Evolutionary conservation across 2,329 filamentous ascomycete species (phyloP).

Genomic region (Trichothecium sympodiale): DNA sequence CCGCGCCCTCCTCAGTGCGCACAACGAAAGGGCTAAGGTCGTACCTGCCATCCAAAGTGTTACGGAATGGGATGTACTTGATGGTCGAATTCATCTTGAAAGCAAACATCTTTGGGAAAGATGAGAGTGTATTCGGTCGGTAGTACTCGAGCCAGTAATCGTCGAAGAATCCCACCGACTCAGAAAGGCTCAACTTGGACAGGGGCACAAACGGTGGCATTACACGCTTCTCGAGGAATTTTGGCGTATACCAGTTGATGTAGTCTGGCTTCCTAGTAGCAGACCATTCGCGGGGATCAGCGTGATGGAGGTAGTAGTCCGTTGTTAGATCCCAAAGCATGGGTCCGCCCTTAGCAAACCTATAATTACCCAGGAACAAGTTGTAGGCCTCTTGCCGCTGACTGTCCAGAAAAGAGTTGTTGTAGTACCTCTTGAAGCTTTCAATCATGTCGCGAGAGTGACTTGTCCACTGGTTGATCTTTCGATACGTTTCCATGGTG

Average conservation of each 20-base stretch:
- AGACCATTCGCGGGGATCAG: slow-evolving; percentile 65
- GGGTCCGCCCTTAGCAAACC: slow-evolving; percentile 74
- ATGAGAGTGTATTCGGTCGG: slow-evolving; percentile 74
- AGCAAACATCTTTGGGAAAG: slow-evolving; percentile 83
- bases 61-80: slow-evolving; percentile 68
- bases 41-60: slow-evolving; percentile 61
- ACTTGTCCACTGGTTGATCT: slow-evolving; percentile 98
- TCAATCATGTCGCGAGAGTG: slow-evolving; percentile 98
- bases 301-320: slow-evolving; percentile 93
- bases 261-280: slow-evolving; percentile 57
- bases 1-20: slow-evolving; percentile 51
- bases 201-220: slow-evolving; percentile 37
- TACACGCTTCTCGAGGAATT: slow-evolving; percentile 51
- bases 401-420: slow-evolving; percentile 96
- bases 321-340: slow-evolving; percentile 95
- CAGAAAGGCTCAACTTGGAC: slow-evolving; percentile 24
- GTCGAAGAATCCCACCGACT: slow-evolving; percentile 56
- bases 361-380: slow-evolving; percentile 91
- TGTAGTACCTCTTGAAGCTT: slow-evolving; percentile 97
- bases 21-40: slow-evolving; percentile 84
- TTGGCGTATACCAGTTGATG: slow-evolving; percentile 78
- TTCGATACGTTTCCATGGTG: slow-evolving; percentile 98
- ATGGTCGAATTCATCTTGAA: slow-evolving; percentile 87
- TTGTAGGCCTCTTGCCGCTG: slow-evolving; percentile 98
- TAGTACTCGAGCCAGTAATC: slow-evolving; percentile 99